phyloP scores from a whole-genome alignment of 2,329 filamentous ascomycete genomes.

The Hypoxylon sp. region DNA sequence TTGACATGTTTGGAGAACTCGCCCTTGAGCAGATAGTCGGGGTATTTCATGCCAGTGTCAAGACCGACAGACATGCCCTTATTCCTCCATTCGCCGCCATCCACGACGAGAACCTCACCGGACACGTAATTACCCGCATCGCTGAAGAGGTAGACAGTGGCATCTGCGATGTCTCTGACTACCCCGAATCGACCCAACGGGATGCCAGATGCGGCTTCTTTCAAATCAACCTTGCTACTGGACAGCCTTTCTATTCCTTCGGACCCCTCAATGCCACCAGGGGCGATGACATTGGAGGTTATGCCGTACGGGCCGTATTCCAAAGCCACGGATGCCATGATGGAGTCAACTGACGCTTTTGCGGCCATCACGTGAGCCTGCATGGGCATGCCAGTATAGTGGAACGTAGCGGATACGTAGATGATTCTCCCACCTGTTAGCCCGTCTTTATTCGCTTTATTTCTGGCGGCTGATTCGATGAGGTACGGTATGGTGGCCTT shows the following conservation, averaged over 20 bases:
- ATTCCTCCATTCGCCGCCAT: constrained; percentile 71
- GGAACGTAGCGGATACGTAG: constrained; percentile 90
- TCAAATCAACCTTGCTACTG: constrained; percentile 55
- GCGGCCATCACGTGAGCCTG: constrained; percentile 93
- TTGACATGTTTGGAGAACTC: constrained; percentile 58
- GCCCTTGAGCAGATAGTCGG: constrained; percentile 62
- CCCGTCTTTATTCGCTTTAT: constrained; percentile 72
- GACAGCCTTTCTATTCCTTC: constrained; percentile 80
- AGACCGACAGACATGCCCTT: constrained; percentile 61
- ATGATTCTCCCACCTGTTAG: constrained; percentile 84
- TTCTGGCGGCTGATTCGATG: constrained; percentile 76
- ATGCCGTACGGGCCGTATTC: constrained; percentile 92
- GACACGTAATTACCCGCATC: constrained; percentile 89
- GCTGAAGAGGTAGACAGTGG: constrained; percentile 89
- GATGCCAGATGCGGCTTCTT: constrained; percentile 61
- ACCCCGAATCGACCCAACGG: constrained; percentile 83
- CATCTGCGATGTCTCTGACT: constrained; percentile 90
- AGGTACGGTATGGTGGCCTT: constrained; percentile 92
- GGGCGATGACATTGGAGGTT: constrained; percentile 89
- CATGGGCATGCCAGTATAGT: constrained; percentile 87
- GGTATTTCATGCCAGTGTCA: constrained; percentile 65
- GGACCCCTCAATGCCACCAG: constrained; percentile 86
- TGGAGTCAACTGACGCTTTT: constrained; percentile 90
- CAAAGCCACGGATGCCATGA: constrained; percentile 82
- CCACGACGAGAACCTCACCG: constrained; percentile 82